phyloP scores from a whole-genome alignment of 2,329 filamentous ascomycete genomes.

The Xylariales sp. region DNA sequence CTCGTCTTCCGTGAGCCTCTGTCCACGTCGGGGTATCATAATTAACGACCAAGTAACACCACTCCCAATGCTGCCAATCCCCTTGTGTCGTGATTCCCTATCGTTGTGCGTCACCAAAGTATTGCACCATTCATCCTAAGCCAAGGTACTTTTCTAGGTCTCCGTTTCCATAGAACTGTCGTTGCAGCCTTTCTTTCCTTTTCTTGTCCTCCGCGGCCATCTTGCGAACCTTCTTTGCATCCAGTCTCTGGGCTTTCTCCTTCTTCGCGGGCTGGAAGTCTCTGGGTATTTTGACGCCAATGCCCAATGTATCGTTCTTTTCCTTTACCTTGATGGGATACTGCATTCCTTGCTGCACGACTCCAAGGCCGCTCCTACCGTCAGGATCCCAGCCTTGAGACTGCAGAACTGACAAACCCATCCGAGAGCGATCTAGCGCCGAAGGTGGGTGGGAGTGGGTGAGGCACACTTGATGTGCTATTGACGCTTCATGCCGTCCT shows the following conservation, averaged over 20 bases:
- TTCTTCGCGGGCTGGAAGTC: constrained; percentile 34
- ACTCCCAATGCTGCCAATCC: too few relatives aligned
- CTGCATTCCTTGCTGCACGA: constrained; percentile 64
- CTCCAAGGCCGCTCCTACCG: constrained; percentile 65
- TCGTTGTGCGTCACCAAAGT: too few relatives aligned
- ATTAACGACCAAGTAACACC: too few relatives aligned
- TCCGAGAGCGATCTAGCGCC: constrained; percentile 62
- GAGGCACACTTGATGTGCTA: constrained; percentile 68
- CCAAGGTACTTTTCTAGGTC: constrained; percentile 73
- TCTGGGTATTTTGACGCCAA: constrained; percentile 53
- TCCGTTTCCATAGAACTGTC: constrained; percentile 70
- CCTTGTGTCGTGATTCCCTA: too few relatives aligned
- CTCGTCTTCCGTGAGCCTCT: too few relatives aligned
- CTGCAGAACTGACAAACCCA: constrained; percentile 63
- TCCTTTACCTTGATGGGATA: constrained; percentile 67
- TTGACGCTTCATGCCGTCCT: constrained; percentile 50
- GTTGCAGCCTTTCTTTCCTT: constrained; percentile 58
- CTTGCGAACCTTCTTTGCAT: constrained; percentile 66
- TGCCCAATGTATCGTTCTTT: constrained; percentile 71
- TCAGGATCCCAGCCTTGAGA: constrained; percentile 73
- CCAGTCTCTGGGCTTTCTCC: constrained; percentile 46
- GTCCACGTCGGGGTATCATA: too few relatives aligned
- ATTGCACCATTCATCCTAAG: constrained; percentile 12
- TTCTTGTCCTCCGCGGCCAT: constrained; percentile 57
- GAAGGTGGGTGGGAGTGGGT: constrained; percentile 69